Evolutionary conservation across 176 grass and related monocot species (phyloP).

Genomic region (Avena eriantha): DNA sequence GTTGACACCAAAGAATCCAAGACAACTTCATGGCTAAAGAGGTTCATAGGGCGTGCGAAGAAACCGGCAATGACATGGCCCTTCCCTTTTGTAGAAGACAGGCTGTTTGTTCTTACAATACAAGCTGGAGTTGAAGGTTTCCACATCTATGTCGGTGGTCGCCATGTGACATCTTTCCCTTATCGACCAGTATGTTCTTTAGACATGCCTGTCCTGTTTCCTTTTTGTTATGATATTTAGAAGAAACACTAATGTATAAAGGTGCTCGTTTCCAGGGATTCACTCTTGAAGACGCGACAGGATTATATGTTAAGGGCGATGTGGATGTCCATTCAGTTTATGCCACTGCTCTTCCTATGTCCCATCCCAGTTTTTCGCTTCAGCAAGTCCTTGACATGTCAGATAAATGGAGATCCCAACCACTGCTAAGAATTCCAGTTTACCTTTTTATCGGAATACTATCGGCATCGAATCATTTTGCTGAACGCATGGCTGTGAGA

Average conservation of each 20-base stretch:
- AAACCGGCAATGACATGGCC: slow-evolving; percentile 94
- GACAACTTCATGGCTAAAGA: slow-evolving; percentile 92
- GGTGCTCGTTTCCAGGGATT: slow-evolving; percentile 75
- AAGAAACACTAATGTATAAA: slow-evolving; percentile 31
- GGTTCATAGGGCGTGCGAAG: slow-evolving; percentile 99
- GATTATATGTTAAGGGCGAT: slow-evolving; percentile 89
- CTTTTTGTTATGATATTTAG: slow-evolving; percentile 13
- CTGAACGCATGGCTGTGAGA: slow-evolving; percentile 95
- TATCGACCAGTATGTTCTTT: slow-evolving; percentile 75
- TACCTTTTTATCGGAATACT: slow-evolving; percentile 94
- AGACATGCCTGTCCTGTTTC: slow-evolving; percentile 16
- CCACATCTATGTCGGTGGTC: slow-evolving; percentile 86
- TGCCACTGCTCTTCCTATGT: slow-evolving; percentile 84
- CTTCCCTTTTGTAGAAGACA: slow-evolving; percentile 90
- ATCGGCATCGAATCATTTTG: slow-evolving; percentile 94
- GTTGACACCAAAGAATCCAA: slow-evolving; percentile 87
- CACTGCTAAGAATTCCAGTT: slow-evolving; percentile 60
- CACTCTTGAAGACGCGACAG: slow-evolving; percentile 97
- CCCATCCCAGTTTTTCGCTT: slow-evolving; percentile 95
- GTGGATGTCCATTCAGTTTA: slow-evolving; percentile 88
- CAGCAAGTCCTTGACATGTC: slow-evolving; percentile 96
- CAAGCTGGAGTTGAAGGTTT: slow-evolving; percentile 98
- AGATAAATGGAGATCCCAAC: slow-evolving; percentile 82
- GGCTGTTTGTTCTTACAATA: slow-evolving; percentile 92
- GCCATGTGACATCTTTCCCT: slow-evolving; percentile 91